Base-by-base conservation (phyloP, 78 protist genomes). In the Dictyostelium discoideum region DNA sequence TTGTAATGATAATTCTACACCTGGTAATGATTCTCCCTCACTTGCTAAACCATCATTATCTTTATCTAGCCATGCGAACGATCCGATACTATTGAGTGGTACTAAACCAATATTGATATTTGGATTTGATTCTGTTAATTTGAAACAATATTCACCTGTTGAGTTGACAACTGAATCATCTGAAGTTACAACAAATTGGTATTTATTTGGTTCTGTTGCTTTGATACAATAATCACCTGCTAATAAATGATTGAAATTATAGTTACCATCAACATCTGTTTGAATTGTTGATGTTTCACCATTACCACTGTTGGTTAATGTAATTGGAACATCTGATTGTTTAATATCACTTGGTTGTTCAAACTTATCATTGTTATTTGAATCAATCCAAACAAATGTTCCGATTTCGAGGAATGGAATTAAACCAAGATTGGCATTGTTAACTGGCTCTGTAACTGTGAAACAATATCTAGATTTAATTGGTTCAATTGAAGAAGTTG, bases 171-270 rank as follows among this genome's bases (percentile, higher is more conserved):
- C 79, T 3, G 42, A 73, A 32, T 73, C 80, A 26, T 73, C 40
- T 32, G 80, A 73, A 10, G 40, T 22, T 6, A 32, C 42, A 32
- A 73, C 40, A 73, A 32, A 24, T 73, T 73, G 29, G 5, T 26
- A 73, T 32, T 32, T 32, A 22, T 63, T 7, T 63, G 73, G 73
- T 22, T 16, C 13, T 1, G 29, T 22, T 1, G 10, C 48, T 20
- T 5, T 7, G 18, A 80, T 39, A 80, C 85, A 80, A 80, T 80
- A 80, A n/a, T 80, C 5, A 80, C 85, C 85, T 10, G 65, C 57
- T 9, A 39, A 42, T 24, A 80, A 42, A 11, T 80, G 6, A 80
- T 80, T 69, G 13, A 46, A 46, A 3, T 39, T 16, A 48, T 82
- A 82, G 1, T 57, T 16, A 80, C 69, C 85, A 80, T 37, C 3